phyloP scores from a whole-genome alignment of 2,329 filamentous ascomycete species.

The Xenosphaeropsis pyriputrescens region DNA sequence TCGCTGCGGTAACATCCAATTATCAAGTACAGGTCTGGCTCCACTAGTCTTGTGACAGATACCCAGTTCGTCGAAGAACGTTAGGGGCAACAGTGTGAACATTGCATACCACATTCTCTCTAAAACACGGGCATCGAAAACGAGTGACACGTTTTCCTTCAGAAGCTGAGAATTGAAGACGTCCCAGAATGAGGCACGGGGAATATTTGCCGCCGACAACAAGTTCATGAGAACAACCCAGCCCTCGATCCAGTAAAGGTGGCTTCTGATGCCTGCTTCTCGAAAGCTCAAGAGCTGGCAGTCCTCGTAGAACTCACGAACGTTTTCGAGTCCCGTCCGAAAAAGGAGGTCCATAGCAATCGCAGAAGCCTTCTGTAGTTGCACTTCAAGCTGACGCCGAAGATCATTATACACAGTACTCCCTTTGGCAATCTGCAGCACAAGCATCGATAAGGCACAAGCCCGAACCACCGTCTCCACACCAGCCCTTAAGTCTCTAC shows the following conservation, averaged over 20 bases:
- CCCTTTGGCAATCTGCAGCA: too few relatives aligned
- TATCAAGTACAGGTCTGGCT: constrained; percentile 29
- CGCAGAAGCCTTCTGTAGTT: constrained; percentile 27
- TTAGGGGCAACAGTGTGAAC: constrained; percentile 45
- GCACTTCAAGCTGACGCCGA: constrained; percentile 28
- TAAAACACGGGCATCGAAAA: constrained; percentile 28
- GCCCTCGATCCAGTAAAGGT: constrained; percentile 29
- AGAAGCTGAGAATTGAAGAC: constrained; percentile 30
- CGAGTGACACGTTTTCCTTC: constrained; percentile 18
- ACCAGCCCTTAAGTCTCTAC: too few relatives aligned
- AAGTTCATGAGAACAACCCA: constrained; percentile 45
- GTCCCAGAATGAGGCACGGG: constrained; percentile 45
- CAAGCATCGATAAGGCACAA: too few relatives aligned
- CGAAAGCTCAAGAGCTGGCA: constrained; percentile 28
- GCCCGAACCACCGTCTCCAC: too few relatives aligned
- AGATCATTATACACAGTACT: background rate
- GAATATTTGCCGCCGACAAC: constrained; percentile 33
- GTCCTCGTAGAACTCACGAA: constrained; percentile 31
- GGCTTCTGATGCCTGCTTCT: constrained; percentile 35
- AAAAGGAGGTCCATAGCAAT: constrained; percentile 25
- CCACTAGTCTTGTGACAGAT: constrained; percentile 26
- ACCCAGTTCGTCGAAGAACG: constrained; percentile 41
- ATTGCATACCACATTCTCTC: constrained; percentile 42
- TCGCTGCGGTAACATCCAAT: constrained; percentile 44
- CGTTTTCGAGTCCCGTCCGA: constrained; percentile 23